phyloP scores from a whole-genome alignment of 1,284 basidiomycete species.

The Papiliotrema flavescens region DNA sequence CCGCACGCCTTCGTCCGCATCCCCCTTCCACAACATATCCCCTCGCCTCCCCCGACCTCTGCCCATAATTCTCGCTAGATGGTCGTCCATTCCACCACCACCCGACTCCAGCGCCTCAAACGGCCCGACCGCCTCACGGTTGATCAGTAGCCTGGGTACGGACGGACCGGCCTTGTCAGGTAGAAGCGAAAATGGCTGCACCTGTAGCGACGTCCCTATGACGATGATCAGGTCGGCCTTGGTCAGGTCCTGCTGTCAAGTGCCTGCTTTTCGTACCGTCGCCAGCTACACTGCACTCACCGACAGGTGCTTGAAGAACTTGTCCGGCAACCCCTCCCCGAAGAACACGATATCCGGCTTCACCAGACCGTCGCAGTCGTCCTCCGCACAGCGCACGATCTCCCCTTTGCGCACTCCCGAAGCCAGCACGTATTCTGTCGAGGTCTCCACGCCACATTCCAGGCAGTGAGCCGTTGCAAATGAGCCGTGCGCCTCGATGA shows the following conservation, averaged over 20 bases:
- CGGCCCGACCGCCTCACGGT: constrained; percentile 55
- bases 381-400: constrained; percentile 59
- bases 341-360: constrained; percentile 97
- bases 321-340: constrained; percentile 60
- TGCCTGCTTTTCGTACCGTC: too few species aligned
- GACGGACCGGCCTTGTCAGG: constrained; percentile 47
- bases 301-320: constrained; percentile 42
- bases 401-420: constrained; percentile 57
- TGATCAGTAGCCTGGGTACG: constrained; percentile 54
- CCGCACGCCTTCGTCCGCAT: constrained; percentile 42
- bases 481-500: constrained; percentile 93
- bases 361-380: constrained; percentile 63
- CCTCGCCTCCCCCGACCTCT: constrained; percentile 5
- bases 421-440: constrained; percentile 66
- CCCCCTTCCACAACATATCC: constrained; percentile 48
- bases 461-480: constrained; percentile 81
- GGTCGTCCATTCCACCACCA: not conserved
- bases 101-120: constrained; percentile 13
- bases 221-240: constrained; percentile 81
- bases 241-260: constrained; percentile 45
- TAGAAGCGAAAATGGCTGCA: constrained; percentile 56
- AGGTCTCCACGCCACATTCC: constrained; percentile 57
- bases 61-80: not conserved
- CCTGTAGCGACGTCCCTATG: constrained; percentile 75
- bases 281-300: too few species aligned